A percentile compares a stretch with the other conserved stretches of the same genome.
Conservation (phyloP, 139 green algal genomes). For the Chlorella sorokiniana region DNA sequence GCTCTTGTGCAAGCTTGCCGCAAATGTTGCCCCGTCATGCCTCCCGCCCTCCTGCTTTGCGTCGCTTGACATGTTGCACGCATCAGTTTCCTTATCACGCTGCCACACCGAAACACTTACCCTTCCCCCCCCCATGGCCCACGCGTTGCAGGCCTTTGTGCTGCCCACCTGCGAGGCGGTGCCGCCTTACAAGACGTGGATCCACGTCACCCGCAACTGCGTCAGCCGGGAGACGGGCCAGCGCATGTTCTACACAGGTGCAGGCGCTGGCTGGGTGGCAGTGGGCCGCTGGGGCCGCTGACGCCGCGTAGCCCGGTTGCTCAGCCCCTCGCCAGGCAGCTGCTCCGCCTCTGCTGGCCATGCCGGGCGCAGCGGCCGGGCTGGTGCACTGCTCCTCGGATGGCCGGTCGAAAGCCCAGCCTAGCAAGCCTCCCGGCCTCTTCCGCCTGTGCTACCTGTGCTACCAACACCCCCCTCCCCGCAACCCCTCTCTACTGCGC, state of each 20-base stretch:
- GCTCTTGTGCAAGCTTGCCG: neutral
- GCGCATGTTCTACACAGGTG: constrained; percentile 72
- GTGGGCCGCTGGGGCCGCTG: neutral
- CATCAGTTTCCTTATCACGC: no score
- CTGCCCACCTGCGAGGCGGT: constrained; percentile 21
- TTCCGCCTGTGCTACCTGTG: neutral
- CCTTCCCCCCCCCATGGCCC: neutral
- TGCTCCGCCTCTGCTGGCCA: no score
- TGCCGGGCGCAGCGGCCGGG: no score
- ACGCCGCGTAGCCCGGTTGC: no score
- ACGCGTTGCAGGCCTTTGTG: constrained; percentile 10
- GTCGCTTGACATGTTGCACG: neutral
- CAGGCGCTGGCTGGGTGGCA: neutral
- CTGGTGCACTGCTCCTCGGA: no score
- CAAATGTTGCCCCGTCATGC: no score
- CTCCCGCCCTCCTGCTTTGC: no score
- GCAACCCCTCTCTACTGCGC: no score
- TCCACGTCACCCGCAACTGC: constrained; percentile 59
- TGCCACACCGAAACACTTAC: neutral
- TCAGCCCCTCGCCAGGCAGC: no score
- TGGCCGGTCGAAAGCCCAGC: no score
- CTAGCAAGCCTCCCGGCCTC: no score
- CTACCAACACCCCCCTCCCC: no score
- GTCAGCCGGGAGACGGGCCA: constrained; percentile 55
- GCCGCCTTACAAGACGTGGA: constrained; percentile 67